phyloP scores from a whole-genome alignment of 164 flowering plant species.

The Magnolia kwangsiensis region DNA sequence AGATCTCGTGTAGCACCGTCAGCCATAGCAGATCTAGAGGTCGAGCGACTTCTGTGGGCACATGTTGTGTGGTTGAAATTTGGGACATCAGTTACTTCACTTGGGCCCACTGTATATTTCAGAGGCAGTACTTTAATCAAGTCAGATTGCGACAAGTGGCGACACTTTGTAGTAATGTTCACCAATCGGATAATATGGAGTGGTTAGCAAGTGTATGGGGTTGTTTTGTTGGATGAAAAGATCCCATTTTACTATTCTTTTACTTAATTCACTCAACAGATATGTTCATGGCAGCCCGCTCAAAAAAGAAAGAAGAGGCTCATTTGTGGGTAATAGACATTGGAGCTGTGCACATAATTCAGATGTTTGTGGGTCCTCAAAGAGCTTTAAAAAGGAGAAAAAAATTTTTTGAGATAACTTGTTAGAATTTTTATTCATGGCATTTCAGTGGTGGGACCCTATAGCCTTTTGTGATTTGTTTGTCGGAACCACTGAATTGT shows the following conservation, averaged over 20 bases:
- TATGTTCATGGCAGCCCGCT: slow-evolving; percentile 5
- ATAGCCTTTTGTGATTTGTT: neutral
- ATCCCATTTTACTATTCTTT: slow-evolving; percentile 8
- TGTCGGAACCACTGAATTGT: neutral
- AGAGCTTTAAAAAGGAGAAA: neutral
- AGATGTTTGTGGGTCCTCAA: neutral
- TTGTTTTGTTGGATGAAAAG: slow-evolving; percentile 5
- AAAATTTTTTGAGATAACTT: neutral
- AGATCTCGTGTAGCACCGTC: no score
- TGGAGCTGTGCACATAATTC: neutral
- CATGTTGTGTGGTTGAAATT: neutral
- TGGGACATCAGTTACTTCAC: neutral
- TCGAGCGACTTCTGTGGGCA: no score
- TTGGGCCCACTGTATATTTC: neutral
- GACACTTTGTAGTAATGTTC: neutral
- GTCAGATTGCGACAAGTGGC: neutral
- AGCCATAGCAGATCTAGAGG: no score
- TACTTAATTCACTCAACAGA: slow-evolving; percentile 2
- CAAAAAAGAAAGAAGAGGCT: neutral
- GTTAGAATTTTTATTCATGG: neutral
- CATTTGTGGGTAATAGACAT: neutral
- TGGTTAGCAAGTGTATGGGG: neutral
- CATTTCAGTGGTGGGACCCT: slow-evolving; percentile 1
- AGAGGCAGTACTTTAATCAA: neutral
- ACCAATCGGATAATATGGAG: neutral